Conservation (phyloP, 768 basidiomycete genomes). For the Panaeolus papilionaceus region DNA sequence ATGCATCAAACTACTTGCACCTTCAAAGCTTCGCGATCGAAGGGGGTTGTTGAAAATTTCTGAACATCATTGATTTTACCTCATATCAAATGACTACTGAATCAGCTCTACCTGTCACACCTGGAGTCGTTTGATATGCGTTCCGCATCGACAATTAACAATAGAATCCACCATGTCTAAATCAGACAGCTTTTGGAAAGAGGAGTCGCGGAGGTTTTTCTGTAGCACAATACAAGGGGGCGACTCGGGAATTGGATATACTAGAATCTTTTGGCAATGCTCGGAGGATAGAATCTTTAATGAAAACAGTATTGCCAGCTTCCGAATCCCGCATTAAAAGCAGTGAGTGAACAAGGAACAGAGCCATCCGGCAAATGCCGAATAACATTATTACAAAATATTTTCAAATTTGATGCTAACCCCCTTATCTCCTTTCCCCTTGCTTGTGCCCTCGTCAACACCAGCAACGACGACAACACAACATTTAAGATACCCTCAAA, state of each 20-base stretch:
- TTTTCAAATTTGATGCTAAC: constrained; percentile 15
- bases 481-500: constrained; percentile 7
- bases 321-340: not conserved
- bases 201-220: too few relatives aligned
- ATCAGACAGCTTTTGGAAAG: too few relatives aligned
- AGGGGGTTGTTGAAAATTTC: too few relatives aligned
- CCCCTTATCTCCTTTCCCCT: constrained; percentile 15
- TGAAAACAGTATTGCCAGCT: not conserved
- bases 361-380: not conserved
- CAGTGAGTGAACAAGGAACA: not conserved
- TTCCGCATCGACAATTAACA: too few relatives aligned
- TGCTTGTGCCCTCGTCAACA: constrained; percentile 10
- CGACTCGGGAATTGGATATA: not conserved
- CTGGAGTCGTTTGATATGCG: too few relatives aligned
- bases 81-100: too few relatives aligned
- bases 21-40: too few relatives aligned
- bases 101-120: too few relatives aligned
- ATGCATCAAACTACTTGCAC: too few relatives aligned
- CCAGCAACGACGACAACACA: constrained; percentile 12
- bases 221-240: too few relatives aligned
- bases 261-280: not conserved
- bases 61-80: too few relatives aligned
- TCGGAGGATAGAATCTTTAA: not conserved
- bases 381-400: constrained; percentile 13
- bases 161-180: too few relatives aligned